phyloP scores from a whole-genome alignment of 805 yeast species.

The Zygotorulaspora sp. region DNA sequence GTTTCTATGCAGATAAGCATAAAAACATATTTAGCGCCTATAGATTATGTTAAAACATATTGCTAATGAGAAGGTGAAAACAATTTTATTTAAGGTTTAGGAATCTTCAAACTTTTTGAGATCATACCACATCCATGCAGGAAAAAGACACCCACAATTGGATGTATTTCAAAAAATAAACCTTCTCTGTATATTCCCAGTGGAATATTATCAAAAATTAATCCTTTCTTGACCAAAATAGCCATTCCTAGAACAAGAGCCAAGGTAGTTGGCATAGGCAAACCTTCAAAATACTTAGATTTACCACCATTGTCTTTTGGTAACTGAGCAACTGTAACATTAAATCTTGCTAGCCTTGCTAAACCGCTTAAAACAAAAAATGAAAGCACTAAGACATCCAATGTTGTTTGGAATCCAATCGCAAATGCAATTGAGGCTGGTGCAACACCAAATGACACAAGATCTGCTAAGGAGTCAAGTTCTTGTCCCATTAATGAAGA shows the following conservation, averaged over 20 bases:
- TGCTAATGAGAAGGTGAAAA: not conserved
- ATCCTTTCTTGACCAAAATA: conserved; percentile 49
- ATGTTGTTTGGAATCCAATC: conserved; percentile 79
- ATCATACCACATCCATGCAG: conserved; percentile 88
- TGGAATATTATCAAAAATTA: conserved; percentile 54
- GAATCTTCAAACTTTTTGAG: conserved; percentile 84
- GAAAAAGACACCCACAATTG: conserved; percentile 56
- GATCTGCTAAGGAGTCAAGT: conserved; percentile 92
- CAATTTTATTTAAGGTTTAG: conserved; percentile 53
- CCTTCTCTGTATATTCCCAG: conserved; percentile 57
- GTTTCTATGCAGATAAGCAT: not conserved
- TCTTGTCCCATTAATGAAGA: conserved; percentile 95
- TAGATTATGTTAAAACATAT: conserved; percentile 1
- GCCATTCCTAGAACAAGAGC: conserved; percentile 72
- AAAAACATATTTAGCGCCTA: not conserved
- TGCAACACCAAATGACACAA: conserved; percentile 90
- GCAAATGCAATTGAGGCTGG: conserved; percentile 92
- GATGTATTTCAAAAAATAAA: conserved; percentile 68
- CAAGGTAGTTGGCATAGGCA: conserved; percentile 90
- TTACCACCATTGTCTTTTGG: conserved; percentile 89
- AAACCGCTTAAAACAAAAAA: conserved; percentile 91
- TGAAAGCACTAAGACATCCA: conserved; percentile 70
- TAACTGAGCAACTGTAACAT: conserved; percentile 85
- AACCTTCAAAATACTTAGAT: conserved; percentile 89
- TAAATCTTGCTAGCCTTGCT: conserved; percentile 90